A percentile compares a stretch with the other conserved stretches of the same genome.
Evolutionary conservation across 305 asterid genomes (phyloP).

Genomic region (Withania somnifera): DNA sequence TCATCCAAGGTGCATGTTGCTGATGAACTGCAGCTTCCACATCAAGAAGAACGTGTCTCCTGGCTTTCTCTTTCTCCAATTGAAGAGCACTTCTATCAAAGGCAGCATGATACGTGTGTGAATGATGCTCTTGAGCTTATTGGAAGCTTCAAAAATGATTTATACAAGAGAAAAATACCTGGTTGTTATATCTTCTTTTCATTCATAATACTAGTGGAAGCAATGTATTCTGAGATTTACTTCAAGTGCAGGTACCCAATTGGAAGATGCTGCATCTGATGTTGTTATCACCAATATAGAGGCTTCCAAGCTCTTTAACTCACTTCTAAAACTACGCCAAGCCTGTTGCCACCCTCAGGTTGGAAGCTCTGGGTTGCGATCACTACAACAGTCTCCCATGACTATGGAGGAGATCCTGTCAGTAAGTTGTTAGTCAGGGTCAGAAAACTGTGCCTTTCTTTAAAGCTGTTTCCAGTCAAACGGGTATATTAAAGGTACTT

Average conservation of each 20-base stretch:
- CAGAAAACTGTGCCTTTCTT: slow-evolving; percentile 5
- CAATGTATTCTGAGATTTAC: not conserved
- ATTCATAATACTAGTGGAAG: not conserved
- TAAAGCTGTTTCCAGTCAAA: not conserved
- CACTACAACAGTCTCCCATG: slow-evolving; percentile 93
- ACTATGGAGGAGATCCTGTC: slow-evolving; percentile 93
- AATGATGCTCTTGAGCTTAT: slow-evolving; percentile 84
- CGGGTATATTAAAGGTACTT: slow-evolving; percentile 9
- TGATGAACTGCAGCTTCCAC: slow-evolving; percentile 83
- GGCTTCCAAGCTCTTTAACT: slow-evolving; percentile 88
- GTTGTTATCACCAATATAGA: slow-evolving; percentile 58
- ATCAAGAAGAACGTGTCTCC: slow-evolving; percentile 80
- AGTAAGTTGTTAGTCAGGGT: slow-evolving; percentile 34
- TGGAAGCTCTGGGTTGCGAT: slow-evolving; percentile 94
- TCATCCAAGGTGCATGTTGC: slow-evolving; percentile 74
- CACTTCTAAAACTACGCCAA: slow-evolving; percentile 97
- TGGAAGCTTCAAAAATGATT: slow-evolving; percentile 51
- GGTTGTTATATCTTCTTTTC: slow-evolving; percentile 28
- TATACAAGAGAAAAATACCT: slow-evolving; percentile 29
- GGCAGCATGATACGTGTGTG: slow-evolving; percentile 90
- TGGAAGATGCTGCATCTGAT: slow-evolving; percentile 34
- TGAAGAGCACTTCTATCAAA: slow-evolving; percentile 89
- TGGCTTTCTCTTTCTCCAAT: slow-evolving; percentile 85
- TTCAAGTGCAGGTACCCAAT: slow-evolving; percentile 33
- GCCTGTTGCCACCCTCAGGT: slow-evolving; percentile 99